Evolutionary conservation across 2,329 filamentous ascomycete genomes (phyloP), one percentile per base, ranked within the genome.

Genomic region (Diplocarpon rosae): DNA sequence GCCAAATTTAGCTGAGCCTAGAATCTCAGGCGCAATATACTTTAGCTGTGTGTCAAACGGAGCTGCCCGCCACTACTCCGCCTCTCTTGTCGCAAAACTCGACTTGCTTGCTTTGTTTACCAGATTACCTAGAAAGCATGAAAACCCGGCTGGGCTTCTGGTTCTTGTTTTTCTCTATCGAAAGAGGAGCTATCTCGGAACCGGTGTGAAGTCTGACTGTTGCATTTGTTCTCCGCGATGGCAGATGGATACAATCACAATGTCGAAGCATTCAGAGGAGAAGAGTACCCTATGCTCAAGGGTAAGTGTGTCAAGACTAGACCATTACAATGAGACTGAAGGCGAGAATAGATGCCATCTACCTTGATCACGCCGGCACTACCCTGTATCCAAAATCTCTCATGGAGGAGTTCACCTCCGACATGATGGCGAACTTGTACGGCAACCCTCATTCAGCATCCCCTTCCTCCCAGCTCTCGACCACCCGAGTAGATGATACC

Each of bases 321-420:
- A 14, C 28, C 16, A 7, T 15, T 34, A 28, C 29, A 10, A 17
- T 15, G 10, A 28, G n/a, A 24, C 47, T 51, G 12, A 55, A 36
- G 32, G 16, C 28, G 13, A 13, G 30, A 20, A 9, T 24, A 60
- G 58, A 56, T 53, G 49, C 51, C 8, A 47, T 57, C 13, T 96
- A 95, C 62, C 80, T 96, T 45, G 90, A 96, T 57, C 89, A 96
- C 81, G 88, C 88, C 0, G 90, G 88, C n/a, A 85, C 86, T n/a
- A 90, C 89, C 0, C 69, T 84, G 1, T 86, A 84, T 59, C 71
- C 87, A 34, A 90, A 83, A 62, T 88, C 85, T 27, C 66, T 92
- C 17, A 80, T 96, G 63, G 83, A 90, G 52, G 70, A 68, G 17
- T 95, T 94, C 64, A 78, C 44, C 40, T 34, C 40, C 17, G 85